Evolutionary conservation across 495 filamentous ascomycete genomes (phyloP), one percentile per base, ranked within the genome.

Genomic region (Saxophila tyrrhenica): DNA sequence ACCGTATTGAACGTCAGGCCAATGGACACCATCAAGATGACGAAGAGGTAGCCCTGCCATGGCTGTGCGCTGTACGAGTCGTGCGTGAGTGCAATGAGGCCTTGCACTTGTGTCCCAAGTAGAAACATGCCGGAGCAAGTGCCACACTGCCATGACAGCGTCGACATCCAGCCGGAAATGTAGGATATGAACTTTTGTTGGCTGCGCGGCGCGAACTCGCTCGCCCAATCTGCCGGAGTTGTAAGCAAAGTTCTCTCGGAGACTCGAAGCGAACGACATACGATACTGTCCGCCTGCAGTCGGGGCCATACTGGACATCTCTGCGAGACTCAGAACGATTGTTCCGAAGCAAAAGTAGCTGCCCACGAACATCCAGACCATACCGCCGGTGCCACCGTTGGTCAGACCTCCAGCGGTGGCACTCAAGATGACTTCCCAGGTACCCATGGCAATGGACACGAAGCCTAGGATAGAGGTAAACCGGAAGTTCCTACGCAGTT

Each of bases 401-500:
- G 64, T 55, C 3, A 67, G 61, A 2, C 17, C 17, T 20, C 44
- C 51, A 23, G 13, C 21, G 48, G 10, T 35, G 17, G 38, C 35
- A n/a, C 9, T 9, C 9, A 39, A 16, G 9, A 9, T 8, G 9
- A 16, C 35, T 16, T 39, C 35, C 35, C 35, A 39, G 9, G 35
- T 39, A 9, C 39, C 48, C 57, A 59, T 63, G 3, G 58, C 35
- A 24, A 61, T 55, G 39, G 52, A 60, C 1, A 48, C 24, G 39
- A 62, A 62, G 10, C 57, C 60, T 43, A 67, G 58, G 16, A 63
- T 63, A 3, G 56, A 58, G n/a, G 60, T 20, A 38, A 64, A 59
- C 9, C 52, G 51, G 41, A 63, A 67, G 57, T 62, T 64, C n/a
- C n/a, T n/a, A n/a, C n/a, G n/a, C n/a, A n/a, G n/a, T n/a, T n/a